Evolutionary conservation across 169 alveolate genomes (phyloP).

Genomic region (Plasmodium gaboni): DNA sequence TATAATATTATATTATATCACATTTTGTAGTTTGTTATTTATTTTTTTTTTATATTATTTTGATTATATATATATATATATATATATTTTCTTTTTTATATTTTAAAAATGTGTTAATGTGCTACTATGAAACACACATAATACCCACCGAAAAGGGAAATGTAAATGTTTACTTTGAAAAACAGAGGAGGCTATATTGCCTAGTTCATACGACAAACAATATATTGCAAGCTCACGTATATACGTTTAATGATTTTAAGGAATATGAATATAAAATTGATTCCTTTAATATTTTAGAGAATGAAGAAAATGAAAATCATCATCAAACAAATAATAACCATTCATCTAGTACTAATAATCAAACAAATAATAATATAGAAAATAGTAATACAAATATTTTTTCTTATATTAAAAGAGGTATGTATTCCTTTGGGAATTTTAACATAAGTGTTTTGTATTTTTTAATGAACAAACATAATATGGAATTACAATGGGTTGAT

Average conservation of each 20-base stretch:
- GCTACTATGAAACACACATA: constrained; percentile 38
- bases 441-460: constrained; percentile 51
- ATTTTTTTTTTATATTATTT: too few species aligned
- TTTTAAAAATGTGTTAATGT: constrained; percentile 43
- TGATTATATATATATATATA: not conserved
- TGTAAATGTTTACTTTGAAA: constrained; percentile 66
- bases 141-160: constrained; percentile 62
- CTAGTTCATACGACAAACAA: constrained; percentile 68
- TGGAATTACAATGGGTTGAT: constrained; percentile 68
- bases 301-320: not conserved
- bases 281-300: not conserved
- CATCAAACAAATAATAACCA: constrained; percentile 5
- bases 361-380: not conserved
- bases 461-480: constrained; percentile 55
- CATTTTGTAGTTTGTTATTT: too few species aligned
- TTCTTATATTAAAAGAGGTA: constrained; percentile 48
- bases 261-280: constrained; percentile 26
- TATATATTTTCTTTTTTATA: constrained; percentile 1
- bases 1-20: too few species aligned
- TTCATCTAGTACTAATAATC: not conserved
- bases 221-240: constrained; percentile 72
- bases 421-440: constrained; percentile 66
- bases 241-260: constrained; percentile 51
- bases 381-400: constrained; percentile 5
- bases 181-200: constrained; percentile 60